These are phyloP conservation scores for Chloranthus sessilifolius DNA, from an alignment of 164 flowering plant species.

Conservation along the genomic window DNA sequence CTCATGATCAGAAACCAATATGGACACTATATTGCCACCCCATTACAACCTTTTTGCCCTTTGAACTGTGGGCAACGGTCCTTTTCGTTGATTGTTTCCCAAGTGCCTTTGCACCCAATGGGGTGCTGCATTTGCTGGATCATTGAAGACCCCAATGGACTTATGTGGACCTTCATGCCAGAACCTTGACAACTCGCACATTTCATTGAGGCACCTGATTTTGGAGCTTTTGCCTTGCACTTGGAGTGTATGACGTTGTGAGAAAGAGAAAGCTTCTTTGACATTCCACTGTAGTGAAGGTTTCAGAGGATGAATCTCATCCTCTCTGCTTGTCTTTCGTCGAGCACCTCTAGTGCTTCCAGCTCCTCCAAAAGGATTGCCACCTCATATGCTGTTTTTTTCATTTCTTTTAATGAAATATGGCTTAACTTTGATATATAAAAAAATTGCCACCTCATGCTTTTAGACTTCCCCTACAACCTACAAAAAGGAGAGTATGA, in stretches of 20 bases:
- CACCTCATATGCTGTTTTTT: too few relatives aligned
- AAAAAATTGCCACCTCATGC: too few relatives aligned
- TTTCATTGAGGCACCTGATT: slow-evolving; percentile 74
- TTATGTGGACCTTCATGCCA: slow-evolving; percentile 80
- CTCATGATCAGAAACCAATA: too few relatives aligned
- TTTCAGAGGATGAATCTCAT: slow-evolving; percentile 62
- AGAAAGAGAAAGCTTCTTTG: slow-evolving; percentile 72
- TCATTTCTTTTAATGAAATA: too few relatives aligned
- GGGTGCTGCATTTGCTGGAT: slow-evolving; percentile 91
- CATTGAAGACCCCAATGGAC: slow-evolving; percentile 85
- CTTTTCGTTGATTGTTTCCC: slow-evolving; percentile 68
- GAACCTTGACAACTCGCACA: slow-evolving; percentile 74
- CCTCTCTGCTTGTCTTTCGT: slow-evolving; percentile 62
- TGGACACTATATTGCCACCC: too few relatives aligned
- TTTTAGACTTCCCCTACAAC: too few relatives aligned
- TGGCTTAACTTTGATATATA: too few relatives aligned
- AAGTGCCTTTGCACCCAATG: slow-evolving; percentile 81
- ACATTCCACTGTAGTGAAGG: slow-evolving; percentile 49
- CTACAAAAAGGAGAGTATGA: too few relatives aligned
- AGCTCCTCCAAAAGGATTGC: too few relatives aligned
- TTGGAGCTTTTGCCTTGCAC: slow-evolving; percentile 86
- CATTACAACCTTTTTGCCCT: slow-evolving; percentile 96
- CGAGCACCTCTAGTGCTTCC: slow-evolving; percentile 56
- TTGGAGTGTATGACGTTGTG: slow-evolving; percentile 74
- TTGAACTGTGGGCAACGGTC: slow-evolving; percentile 83